phyloP scores from a whole-genome alignment of 768 basidiomycete species.

The Baorangia bicolor region DNA sequence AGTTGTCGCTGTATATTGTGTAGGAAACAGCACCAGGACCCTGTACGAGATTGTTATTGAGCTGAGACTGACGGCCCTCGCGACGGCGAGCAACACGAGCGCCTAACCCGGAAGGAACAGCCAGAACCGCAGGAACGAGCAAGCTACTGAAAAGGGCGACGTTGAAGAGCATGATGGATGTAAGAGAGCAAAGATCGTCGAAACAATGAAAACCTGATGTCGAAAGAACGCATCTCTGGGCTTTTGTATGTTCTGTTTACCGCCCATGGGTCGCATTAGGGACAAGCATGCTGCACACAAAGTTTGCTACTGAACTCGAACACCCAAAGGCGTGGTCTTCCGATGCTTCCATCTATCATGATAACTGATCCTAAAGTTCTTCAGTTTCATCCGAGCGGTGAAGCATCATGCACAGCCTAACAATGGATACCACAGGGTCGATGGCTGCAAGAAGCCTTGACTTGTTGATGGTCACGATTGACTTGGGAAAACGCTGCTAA shows the following conservation, averaged over 20 bases:
- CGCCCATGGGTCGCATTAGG: background rate
- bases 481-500: too few species aligned
- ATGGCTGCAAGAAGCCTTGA: background rate
- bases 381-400: background rate
- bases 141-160: background rate
- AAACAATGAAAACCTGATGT: background rate
- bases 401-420: background rate
- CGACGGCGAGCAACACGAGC: background rate
- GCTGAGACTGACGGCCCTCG: background rate
- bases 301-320: too few species aligned
- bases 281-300: background rate
- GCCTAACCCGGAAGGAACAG: background rate
- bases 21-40: background rate
- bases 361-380: too few species aligned
- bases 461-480: background rate
- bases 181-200: background rate
- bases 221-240: background rate
- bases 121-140: background rate
- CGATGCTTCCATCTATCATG: too few species aligned
- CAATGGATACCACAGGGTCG: background rate
- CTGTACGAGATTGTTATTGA: background rate
- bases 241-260: background rate
- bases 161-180: background rate
- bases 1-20: background rate
- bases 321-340: background rate